These are phyloP conservation scores for Andalucia godoyi DNA, from an alignment of 78 protist species.

Conservation along the genomic window DNA sequence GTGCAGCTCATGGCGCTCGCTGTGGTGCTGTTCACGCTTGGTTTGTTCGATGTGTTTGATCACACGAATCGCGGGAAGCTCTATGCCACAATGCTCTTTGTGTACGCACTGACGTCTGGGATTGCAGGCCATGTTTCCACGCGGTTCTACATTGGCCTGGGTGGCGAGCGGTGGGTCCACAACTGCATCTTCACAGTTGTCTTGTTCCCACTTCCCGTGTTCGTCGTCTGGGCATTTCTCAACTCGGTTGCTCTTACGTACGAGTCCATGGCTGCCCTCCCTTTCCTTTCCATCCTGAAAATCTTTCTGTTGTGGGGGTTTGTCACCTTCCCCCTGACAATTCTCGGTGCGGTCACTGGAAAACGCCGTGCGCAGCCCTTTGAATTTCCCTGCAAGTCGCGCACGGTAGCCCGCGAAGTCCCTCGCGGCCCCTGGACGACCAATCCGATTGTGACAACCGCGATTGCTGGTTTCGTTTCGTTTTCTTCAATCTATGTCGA, in stretches of 20 bases:
- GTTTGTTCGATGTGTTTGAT: constrained; percentile 70
- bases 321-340: constrained; percentile 71
- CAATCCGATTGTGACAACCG: constrained; percentile 25
- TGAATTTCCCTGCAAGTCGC: constrained; percentile 85
- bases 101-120: constrained; percentile 80
- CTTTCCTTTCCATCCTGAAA: constrained; percentile 24
- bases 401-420: constrained; percentile 58
- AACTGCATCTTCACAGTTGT: constrained; percentile 69
- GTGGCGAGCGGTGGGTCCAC: constrained; percentile 83
- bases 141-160: constrained; percentile 44
- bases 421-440: constrained; percentile 81
- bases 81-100: constrained; percentile 70
- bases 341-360: constrained; percentile 89
- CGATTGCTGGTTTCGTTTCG: constrained; percentile 90
- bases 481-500: constrained; percentile 91
- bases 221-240: constrained; percentile 53
- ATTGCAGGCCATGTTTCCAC: constrained; percentile 16
- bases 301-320: not conserved
- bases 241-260: constrained; percentile 70
- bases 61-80: constrained; percentile 70
- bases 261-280: constrained; percentile 79
- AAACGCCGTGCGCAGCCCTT: constrained; percentile 48
- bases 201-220: constrained; percentile 60
- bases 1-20: constrained; percentile 69
- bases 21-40: constrained; percentile 47